Evolutionary conservation across 768 basidiomycete species (phyloP).

Genomic region (Hygrophorus russula): DNA sequence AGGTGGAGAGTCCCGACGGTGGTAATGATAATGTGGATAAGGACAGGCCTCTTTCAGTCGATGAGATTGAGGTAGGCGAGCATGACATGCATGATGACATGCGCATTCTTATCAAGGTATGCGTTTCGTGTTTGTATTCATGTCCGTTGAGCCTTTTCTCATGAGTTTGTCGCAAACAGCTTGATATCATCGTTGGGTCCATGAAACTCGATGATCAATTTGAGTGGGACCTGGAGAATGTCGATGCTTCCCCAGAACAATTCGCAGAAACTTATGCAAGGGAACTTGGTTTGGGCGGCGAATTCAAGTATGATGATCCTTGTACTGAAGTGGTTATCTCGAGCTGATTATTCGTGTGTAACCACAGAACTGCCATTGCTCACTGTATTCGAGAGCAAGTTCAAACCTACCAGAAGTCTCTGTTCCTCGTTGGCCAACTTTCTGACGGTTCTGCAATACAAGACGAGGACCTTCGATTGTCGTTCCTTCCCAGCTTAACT

Average conservation of each 20-base stretch:
- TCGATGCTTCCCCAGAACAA: slow-evolving; percentile 74
- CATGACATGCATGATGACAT: slow-evolving; percentile 69
- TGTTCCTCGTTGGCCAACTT: slow-evolving; percentile 83
- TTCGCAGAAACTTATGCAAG: slow-evolving; percentile 82
- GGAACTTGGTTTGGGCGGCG: slow-evolving; percentile 83
- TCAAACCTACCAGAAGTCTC: slow-evolving; percentile 81
- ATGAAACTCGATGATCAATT: slow-evolving; percentile 94
- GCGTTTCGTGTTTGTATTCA: slow-evolving; percentile 14
- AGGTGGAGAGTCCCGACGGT: slow-evolving; percentile 12
- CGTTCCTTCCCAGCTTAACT: slow-evolving; percentile 76
- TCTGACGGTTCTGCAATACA: slow-evolving; percentile 66
- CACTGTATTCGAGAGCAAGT: slow-evolving; percentile 96
- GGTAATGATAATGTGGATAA: slow-evolving; percentile 19
- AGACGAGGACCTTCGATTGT: slow-evolving; percentile 85
- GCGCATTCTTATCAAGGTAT: slow-evolving; percentile 84
- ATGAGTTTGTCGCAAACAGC: slow-evolving; percentile 28
- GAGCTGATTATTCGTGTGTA: background rate
- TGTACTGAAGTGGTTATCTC: background rate
- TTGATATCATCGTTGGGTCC: slow-evolving; percentile 90
- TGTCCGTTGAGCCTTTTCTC: background rate
- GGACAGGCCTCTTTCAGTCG: slow-evolving; percentile 40
- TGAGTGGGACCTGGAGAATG: slow-evolving; percentile 91
- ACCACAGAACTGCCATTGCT: slow-evolving; percentile 79
- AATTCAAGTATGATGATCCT: slow-evolving; percentile 65
- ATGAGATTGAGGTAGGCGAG: slow-evolving; percentile 59